Percentiles rank a stretch among this genome's conserved stretches.
Conservation (phyloP, 768 basidiomycete species). For the Boletus sp. region DNA sequence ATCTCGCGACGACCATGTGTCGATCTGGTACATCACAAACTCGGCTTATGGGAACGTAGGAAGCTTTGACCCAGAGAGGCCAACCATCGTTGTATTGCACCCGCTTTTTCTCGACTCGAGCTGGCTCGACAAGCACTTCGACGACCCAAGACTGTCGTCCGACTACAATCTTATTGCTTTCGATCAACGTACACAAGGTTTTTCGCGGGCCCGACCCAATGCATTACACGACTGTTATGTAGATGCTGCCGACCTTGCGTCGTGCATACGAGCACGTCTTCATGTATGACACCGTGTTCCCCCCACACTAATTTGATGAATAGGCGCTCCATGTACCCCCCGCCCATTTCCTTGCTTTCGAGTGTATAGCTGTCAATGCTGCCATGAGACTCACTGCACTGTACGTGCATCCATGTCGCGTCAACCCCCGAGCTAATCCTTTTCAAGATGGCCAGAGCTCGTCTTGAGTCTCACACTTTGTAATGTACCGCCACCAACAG, state of each 20-base stretch:
- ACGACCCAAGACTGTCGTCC: conserved; percentile 57
- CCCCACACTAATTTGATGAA: not conserved
- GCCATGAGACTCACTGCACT: conserved; percentile 64
- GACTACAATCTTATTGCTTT: conserved; percentile 73
- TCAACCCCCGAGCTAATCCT: conserved; percentile 5
- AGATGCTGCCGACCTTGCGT: conserved; percentile 73
- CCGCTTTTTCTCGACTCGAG: conserved; percentile 66
- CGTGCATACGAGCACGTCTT: conserved; percentile 55
- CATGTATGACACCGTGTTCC: not conserved
- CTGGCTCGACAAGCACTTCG: conserved; percentile 67
- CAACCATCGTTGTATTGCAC: conserved; percentile 66
- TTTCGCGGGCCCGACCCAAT: conserved; percentile 51
- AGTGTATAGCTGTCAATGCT: conserved; percentile 52
- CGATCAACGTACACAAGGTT: conserved; percentile 65
- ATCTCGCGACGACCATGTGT: conserved; percentile 62
- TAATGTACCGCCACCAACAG: conserved; percentile 64
- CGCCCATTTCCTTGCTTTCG: conserved; percentile 70
- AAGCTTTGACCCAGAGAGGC: conserved; percentile 62
- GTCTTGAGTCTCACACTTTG: conserved; percentile 66
- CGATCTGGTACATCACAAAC: conserved; percentile 73
- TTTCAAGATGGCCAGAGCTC: conserved; percentile 65
- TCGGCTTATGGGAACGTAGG: conserved; percentile 56
- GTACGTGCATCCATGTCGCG: conserved; percentile 41
- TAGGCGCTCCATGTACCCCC: conserved; percentile 65
- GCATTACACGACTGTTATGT: conserved; percentile 73